Conservation (phyloP, 106 monocot species). For the Acanthochlamys bracteata region DNA sequence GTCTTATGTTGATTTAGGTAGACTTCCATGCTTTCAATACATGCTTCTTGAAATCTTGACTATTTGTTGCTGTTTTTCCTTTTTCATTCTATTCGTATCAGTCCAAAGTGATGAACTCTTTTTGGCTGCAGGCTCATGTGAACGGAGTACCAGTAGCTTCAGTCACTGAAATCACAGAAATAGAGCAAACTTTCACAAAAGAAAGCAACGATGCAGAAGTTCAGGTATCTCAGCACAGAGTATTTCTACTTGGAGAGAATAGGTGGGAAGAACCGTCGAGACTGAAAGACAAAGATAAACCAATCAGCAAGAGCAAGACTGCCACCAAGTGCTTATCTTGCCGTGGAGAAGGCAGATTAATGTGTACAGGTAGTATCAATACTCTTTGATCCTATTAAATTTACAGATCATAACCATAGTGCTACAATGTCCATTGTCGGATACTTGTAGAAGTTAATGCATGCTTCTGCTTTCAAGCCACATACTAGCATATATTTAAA, state of each 20-base stretch:
- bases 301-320: conserved; percentile 6
- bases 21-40: too few species aligned
- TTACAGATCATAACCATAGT: too few species aligned
- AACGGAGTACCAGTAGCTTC: conserved; percentile 56
- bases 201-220: conserved; percentile 22
- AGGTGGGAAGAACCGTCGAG: conserved; percentile 93
- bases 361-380: conserved; percentile 67
- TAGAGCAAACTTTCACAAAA: conserved; percentile 47
- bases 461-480: too few species aligned
- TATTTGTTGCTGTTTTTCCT: not conserved
- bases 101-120: not conserved
- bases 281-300: conserved; percentile 29
- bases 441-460: too few species aligned
- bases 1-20: too few species aligned
- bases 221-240: conserved; percentile 49
- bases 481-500: too few species aligned
- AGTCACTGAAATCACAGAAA: conserved; percentile 32
- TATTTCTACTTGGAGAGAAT: conserved; percentile 94
- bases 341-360: conserved; percentile 76
- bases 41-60: not conserved
- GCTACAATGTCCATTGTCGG: too few species aligned
- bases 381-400: not conserved
- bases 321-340: conserved; percentile 59
- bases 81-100: not conserved
- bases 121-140: conserved; percentile 30